Percentiles rank a stretch among this genome's conserved stretches.
These are phyloP conservation scores for Lojkania enalia DNA, from an alignment of 2,329 filamentous ascomycete species.

Conservation along the genomic window DNA sequence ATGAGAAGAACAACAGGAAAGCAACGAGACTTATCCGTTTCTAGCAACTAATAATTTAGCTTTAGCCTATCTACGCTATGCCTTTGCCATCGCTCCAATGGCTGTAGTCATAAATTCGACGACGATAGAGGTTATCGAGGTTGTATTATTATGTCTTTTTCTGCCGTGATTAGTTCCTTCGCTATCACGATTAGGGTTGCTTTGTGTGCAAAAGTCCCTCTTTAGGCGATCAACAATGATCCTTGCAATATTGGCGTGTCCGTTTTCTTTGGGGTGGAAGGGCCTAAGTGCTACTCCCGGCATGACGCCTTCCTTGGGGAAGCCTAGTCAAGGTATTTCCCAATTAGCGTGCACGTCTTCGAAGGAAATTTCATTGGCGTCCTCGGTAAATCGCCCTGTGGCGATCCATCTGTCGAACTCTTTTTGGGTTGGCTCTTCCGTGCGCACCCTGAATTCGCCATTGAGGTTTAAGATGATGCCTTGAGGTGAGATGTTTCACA, in stretches of 20 bases:
- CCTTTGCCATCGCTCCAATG: no score
- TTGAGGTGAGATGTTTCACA: slow-evolving; percentile 8
- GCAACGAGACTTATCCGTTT: no score
- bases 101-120: no score
- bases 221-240: slow-evolving; percentile 1
- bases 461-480: background rate
- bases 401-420: slow-evolving; percentile 3
- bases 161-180: no score
- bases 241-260: background rate
- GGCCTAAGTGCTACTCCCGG: background rate
- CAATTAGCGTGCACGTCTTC: background rate
- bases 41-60: no score
- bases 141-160: no score
- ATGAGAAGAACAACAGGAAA: no score
- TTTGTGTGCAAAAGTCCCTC: background rate
- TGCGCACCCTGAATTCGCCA: background rate
- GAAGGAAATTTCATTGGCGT: background rate
- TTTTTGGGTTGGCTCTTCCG: slow-evolving; percentile 1
- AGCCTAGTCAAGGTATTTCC: background rate
- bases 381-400: slow-evolving; percentile 3
- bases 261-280: background rate
- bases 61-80: no score
- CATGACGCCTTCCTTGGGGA: background rate
- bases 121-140: no score
- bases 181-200: no score